These are phyloP conservation scores for Eucalyptus marginata DNA, from an alignment of 345 rosid genomes.

Conservation along the genomic window DNA sequence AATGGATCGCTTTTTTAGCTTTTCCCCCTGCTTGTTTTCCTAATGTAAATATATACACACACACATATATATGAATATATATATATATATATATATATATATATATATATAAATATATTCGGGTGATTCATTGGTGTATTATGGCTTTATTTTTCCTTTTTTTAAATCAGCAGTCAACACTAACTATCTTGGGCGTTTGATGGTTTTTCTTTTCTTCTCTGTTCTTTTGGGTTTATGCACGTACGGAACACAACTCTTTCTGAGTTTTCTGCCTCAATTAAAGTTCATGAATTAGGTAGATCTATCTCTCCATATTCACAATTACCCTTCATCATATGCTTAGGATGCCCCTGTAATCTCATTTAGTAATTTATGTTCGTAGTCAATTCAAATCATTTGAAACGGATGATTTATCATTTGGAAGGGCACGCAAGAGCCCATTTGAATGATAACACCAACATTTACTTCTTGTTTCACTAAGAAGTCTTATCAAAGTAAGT, in stretches of 20 bases:
- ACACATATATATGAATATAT: too few relatives aligned
- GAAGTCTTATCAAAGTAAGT: background rate
- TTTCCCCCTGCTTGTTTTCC: background rate
- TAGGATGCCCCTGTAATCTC: background rate
- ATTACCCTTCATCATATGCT: background rate
- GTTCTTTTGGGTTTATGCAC: background rate
- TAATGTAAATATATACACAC: background rate
- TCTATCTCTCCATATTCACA: background rate
- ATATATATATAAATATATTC: background rate
- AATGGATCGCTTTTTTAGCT: background rate
- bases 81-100: too few relatives aligned
- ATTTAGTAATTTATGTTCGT: background rate
- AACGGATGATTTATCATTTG: background rate
- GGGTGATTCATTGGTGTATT: background rate
- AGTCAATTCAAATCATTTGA: background rate
- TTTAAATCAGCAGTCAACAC: background rate
- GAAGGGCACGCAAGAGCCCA: fast-evolving
- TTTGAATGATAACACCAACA: background rate
- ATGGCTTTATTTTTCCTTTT: background rate
- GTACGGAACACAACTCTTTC: background rate
- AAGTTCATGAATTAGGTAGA: background rate
- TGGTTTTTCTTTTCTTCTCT: background rate
- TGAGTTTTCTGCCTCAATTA: background rate
- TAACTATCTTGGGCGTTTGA: background rate
- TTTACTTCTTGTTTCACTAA: background rate